A percentile compares a stretch with the other conserved stretches of the same genome.
Conservation (phyloP, 768 basidiomycete genomes). For the Lepiota brunneoincarnata region DNA sequence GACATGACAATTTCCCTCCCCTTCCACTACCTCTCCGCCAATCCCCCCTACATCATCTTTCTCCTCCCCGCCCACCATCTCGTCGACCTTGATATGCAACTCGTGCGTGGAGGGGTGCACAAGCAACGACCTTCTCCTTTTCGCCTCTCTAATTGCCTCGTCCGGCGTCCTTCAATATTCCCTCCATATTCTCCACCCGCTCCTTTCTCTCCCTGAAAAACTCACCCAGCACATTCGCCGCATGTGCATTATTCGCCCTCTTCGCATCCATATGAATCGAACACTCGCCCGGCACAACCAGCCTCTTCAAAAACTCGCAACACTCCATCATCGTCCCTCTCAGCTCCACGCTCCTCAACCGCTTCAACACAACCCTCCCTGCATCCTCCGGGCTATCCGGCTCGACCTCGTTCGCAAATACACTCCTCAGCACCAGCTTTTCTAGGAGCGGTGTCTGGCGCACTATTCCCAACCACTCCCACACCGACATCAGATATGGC, state of each 20-base stretch:
- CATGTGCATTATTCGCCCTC: slow-evolving; percentile 10
- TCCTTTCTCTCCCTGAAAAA: slow-evolving; percentile 7
- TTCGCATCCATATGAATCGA: slow-evolving; percentile 1
- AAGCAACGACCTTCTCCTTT: neutral
- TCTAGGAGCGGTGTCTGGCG: slow-evolving; percentile 6
- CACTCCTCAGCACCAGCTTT: neutral
- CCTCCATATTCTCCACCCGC: slow-evolving; percentile 8
- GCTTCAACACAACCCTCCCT: slow-evolving; percentile 4
- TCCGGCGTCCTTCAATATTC: slow-evolving; percentile 7
- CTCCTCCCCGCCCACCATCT: neutral
- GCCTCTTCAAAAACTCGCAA: slow-evolving; percentile 6
- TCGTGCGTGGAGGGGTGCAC: neutral
- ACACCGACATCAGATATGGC: slow-evolving; percentile 4
- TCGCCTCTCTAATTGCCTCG: neutral
- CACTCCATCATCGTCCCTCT: slow-evolving; percentile 6
- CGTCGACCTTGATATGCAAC: slow-evolving; percentile 1
- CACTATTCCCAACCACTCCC: slow-evolving; percentile 3
- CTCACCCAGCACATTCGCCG: neutral
- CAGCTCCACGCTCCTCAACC: neutral
- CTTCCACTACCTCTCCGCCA: neutral
- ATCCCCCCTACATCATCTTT: neutral
- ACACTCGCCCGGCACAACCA: slow-evolving; percentile 7
- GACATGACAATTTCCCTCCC: slow-evolving; percentile 1
- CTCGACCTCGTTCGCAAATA: slow-evolving; percentile 2
- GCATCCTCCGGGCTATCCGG: neutral